phyloP scores from a whole-genome alignment of 179 eudicot genomes.

The Heliamphora pulchella region DNA sequence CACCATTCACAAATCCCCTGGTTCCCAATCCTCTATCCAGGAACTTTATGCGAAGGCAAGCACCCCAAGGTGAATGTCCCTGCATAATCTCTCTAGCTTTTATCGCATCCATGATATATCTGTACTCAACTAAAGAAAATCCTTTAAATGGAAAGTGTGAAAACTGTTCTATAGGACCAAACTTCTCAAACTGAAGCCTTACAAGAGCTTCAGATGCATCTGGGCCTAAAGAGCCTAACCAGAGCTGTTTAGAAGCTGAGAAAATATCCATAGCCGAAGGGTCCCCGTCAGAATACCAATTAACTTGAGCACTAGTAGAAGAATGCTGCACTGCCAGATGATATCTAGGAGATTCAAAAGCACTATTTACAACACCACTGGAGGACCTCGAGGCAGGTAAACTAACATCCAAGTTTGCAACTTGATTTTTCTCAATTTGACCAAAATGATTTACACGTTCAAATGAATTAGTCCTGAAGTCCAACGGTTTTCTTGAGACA shows the following conservation, averaged over 20 bases:
- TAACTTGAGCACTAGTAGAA: slow-evolving; percentile 32
- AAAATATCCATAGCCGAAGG: slow-evolving; percentile 74
- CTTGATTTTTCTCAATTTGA: slow-evolving; percentile 39
- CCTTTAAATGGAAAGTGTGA: slow-evolving; percentile 50
- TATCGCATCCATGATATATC: slow-evolving; percentile 71
- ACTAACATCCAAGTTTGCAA: slow-evolving; percentile 24
- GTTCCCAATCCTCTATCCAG: slow-evolving; percentile 79
- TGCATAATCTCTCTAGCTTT: slow-evolving; percentile 78
- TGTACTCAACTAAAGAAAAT: slow-evolving; percentile 68
- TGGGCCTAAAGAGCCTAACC: slow-evolving; percentile 82
- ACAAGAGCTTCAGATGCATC: slow-evolving; percentile 73
- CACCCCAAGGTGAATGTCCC: slow-evolving; percentile 79
- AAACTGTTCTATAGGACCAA: slow-evolving; percentile 71
- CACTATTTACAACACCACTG: slow-evolving; percentile 23
- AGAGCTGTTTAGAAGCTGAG: slow-evolving; percentile 81
- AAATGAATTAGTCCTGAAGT: slow-evolving; percentile 41
- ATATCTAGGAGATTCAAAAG: slow-evolving; percentile 41
- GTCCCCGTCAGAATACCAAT: slow-evolving; percentile 82
- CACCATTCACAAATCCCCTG: slow-evolving; percentile 63
- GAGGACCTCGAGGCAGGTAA: slow-evolving; percentile 32
- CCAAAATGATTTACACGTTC: slow-evolving; percentile 33
- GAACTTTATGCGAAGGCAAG: slow-evolving; percentile 63
- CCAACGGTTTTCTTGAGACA: slow-evolving; percentile 41
- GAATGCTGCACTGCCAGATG: slow-evolving; percentile 20
- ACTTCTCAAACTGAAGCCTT: slow-evolving; percentile 76